A percentile compares a stretch with the other conserved stretches of the same genome.
Conservation (phyloP, 345 rosid species). For the Erysimum cheiranthoides region DNA sequence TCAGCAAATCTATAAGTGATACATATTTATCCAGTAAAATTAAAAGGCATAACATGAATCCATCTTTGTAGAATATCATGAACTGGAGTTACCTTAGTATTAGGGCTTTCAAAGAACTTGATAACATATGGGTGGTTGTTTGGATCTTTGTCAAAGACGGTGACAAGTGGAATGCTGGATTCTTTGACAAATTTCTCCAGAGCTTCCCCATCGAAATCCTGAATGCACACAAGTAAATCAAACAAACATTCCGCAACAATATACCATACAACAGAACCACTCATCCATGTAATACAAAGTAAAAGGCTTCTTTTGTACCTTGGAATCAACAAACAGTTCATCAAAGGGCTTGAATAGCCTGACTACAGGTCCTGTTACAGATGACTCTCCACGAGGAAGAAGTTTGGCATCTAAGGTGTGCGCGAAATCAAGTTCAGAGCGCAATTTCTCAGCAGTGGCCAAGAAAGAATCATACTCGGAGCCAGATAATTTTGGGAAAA, state of each 20-base stretch:
- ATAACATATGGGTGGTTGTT: slow-evolving; percentile 81
- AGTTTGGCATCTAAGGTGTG: slow-evolving; percentile 80
- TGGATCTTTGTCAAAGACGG: slow-evolving; percentile 78
- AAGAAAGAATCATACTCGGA: slow-evolving; percentile 77
- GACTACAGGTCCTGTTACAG: slow-evolving; percentile 78
- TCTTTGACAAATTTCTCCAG: slow-evolving; percentile 81
- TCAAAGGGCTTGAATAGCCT: slow-evolving; percentile 97
- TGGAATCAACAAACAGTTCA: slow-evolving; percentile 75
- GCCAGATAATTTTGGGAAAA: slow-evolving; percentile 85
- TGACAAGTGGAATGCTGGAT: slow-evolving; percentile 74
- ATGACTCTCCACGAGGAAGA: slow-evolving; percentile 88
- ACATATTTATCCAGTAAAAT: background rate
- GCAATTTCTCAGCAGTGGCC: slow-evolving; percentile 75
- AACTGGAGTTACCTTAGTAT: slow-evolving; percentile 65
- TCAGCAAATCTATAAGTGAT: background rate
- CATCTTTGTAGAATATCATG: background rate
- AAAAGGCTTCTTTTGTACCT: slow-evolving; percentile 53
- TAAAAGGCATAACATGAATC: background rate
- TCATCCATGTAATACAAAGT: slow-evolving; percentile 10
- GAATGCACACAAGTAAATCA: slow-evolving; percentile 42
- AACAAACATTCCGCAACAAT: slow-evolving; percentile 7
- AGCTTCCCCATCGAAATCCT: slow-evolving; percentile 79
- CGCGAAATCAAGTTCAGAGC: slow-evolving; percentile 87
- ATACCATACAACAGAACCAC: background rate
- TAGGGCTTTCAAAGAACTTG: slow-evolving; percentile 76